Evolutionary conservation across 1,284 basidiomycete genomes (phyloP), one percentile per base, ranked within the genome.

Genomic region (Microbotryum intermedium): DNA sequence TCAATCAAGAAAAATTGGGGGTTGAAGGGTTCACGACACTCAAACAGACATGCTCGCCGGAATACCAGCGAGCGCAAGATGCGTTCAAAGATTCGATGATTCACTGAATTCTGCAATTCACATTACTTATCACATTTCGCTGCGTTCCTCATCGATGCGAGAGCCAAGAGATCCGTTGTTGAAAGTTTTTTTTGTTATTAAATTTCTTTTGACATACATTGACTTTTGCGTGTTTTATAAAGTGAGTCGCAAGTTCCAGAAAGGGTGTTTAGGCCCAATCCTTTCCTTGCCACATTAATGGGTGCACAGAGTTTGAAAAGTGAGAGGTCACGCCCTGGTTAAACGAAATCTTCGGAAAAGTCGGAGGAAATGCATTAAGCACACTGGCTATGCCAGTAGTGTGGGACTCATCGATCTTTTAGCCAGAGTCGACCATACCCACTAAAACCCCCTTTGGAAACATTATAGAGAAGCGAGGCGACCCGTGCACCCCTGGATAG

Each of bases 121-220:
- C 79, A 80, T 80, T 80, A 80, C 78, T 76, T 80, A 79, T 80
- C 79, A 76, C 79, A 79, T 78, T 80, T 80, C 77, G 76, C 79
- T 78, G 78, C 79, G 77, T 80, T 80, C 80, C 81, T 82, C 81
- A 82, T 81, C 78, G 78, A 82, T 81, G 78, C 77, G 77, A 80
- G 79, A 81, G 79, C 80, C 80, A 80, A 81, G 79, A 80, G 79
- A 81, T 80, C 79, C 78, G 74, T 81, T 80, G 80, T 77, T 81
- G 76, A 81, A 80, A 80, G 79, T 81, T 80, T 79, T 78, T 75
- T 71, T 61, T 60, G 69, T 73, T 77, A 72, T 74, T 72, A 66
- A 68, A 57, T 60, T 44, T 30, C 29, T 30, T 28, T 51, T 26
- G 23, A 57, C 48, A 57, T 57, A 47, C 55, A 51, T 57, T 47